Evolutionary conservation across 495 filamentous ascomycete genomes (phyloP), one percentile per base, ranked within the genome.

Genomic region (Podospora pseudocomata): DNA sequence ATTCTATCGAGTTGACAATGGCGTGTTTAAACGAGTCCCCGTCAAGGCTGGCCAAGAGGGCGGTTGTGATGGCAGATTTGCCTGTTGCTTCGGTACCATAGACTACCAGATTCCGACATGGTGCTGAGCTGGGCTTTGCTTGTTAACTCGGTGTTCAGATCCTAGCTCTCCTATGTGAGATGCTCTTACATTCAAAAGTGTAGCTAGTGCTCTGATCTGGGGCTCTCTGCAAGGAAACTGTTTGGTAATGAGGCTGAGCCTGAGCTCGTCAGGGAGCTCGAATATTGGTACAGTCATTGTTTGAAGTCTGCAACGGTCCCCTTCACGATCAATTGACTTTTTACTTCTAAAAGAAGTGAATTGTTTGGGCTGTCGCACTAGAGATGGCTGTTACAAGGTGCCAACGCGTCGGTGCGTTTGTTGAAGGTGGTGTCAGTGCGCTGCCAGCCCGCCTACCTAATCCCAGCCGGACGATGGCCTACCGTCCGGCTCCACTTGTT

Each of bases 71-170:
- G 63, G 86, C 84, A 28, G 86, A 91, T 80, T 97, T 98, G 69
- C 95, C 96, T 0, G 94, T 97, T n/a, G 93, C 89, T 69, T 92
- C 88, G n/a, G 92, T 87, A 20, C 95, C 95, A 72, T 98, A 87
- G 59, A 95, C 77, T 5, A 97, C 87, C 3, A 98, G 71, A 56
- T 88, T 90, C 6, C 74, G 80, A 67, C 80, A 82, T 30, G 81
- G 79, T 6, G 82, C 82, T 19, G 81, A 80, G 30, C 72, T 65
- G 13, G 82, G 82, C 73, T 84, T 70, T 19, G 58, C 66, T 65
- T 66, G 58, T 64, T 63, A 20, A 39, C 61, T 58, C 20, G 13
- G 30, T 58, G 53, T 5, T 57, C 58, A 23, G 23, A 23, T 26
- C 5, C 44, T 5, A 62, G 30, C 30, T 32, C 30, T 49, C 53